Evolutionary conservation across 2,329 filamentous ascomycete genomes (phyloP), one percentile per base, ranked within the genome.

Genomic region (Orbilia quercus): DNA sequence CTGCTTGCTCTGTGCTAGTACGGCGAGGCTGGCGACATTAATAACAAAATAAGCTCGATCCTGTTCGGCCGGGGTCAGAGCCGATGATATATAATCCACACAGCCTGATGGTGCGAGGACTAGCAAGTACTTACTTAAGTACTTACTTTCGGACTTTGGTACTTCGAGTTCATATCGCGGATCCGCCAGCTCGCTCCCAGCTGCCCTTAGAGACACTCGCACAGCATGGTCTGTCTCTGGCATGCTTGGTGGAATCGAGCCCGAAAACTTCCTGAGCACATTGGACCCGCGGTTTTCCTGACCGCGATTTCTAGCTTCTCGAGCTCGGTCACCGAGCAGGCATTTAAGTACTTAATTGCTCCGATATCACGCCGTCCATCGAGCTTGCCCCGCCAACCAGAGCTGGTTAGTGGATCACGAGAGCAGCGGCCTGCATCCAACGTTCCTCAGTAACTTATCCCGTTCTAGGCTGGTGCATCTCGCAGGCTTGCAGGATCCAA

Each of bases 291-390:
- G 36, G 31, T 40, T 40, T 16, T 40, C 36, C n/a, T 40, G 20
- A 45, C 44, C 58, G 58, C 58, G 58, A 51, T 48, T 22, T 50
- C 42, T 42, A 55, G 12, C 20, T 23, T n/a, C 16, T 14, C 11
- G 40, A 7, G 42, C 7, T n/a, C 18, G 12, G 14, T 20, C 42
- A 23, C 36, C 42, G n/a, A 38, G 18, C 42, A n/a, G n/a, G n/a
- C n/a, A n/a, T n/a, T n/a, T n/a, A n/a, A n/a, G n/a, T n/a, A 50
- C 22, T 14, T 23, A 50, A 28, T 71, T 63, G 62, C 34, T 65
- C 66, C 58, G 66, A 63, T 71, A 71, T 71, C 66, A 71, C 40
- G 50, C 66, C 66, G 66, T 63, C 45, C 31, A 28, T 31, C 18
- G 45, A 25, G n/a, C 23, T n/a, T 34, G 47, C 58, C 59, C 66